Base-by-base conservation (phyloP, 805 yeast genomes). In the Debaryomyces hansenii region DNA sequence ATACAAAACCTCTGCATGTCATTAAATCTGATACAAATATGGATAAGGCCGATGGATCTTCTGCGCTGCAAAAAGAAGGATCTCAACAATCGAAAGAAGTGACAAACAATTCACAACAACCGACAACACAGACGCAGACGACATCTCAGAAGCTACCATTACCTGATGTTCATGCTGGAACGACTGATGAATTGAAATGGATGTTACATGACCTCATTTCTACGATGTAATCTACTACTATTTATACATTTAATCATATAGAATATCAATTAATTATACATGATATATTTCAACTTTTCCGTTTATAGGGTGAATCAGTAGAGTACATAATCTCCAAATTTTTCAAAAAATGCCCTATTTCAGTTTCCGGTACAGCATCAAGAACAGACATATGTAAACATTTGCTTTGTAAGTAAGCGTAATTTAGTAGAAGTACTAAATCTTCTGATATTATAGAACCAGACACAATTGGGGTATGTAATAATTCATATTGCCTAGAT, bases 101-200 rank as follows among this genome's bases (percentile, higher is more conserved):
- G 9, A 32, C 10, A 12, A 20, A 40, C 10, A 36, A 40, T 4
- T 27, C 29, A 14, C 28, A 31, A 15, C 14, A 21, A 15, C 37
- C 35, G 16, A 35, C 8, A 11, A n/a, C 33, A 29, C 39, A 39
- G 38, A 41, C 44, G 37, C 45, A 42, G 18, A 40, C 41, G 38
- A 42, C 53, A n/a, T 45, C 27, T 28, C 36, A 49, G 5, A 34
- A 44, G 32, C 42, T 35, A 14, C 49, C 51, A 11, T 21, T 42
- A 6, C 53, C 58, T 34, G 63, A 56, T 43, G 53, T 64, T 10
- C 78, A 79, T 54, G 65, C 76, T 39, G 87, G 87, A 5, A 73
- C 83, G 0, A 77, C 80, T 31, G 86, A 84, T 45, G 95, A 87
- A 58, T 67, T 87, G 51, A 80, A 82, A 53, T 82, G 89, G 87